Percentiles rank a stretch among this genome's conserved stretches.
Conservation (phyloP, 2,329 filamentous ascomycete genomes). For the Verticillium dahliae region DNA sequence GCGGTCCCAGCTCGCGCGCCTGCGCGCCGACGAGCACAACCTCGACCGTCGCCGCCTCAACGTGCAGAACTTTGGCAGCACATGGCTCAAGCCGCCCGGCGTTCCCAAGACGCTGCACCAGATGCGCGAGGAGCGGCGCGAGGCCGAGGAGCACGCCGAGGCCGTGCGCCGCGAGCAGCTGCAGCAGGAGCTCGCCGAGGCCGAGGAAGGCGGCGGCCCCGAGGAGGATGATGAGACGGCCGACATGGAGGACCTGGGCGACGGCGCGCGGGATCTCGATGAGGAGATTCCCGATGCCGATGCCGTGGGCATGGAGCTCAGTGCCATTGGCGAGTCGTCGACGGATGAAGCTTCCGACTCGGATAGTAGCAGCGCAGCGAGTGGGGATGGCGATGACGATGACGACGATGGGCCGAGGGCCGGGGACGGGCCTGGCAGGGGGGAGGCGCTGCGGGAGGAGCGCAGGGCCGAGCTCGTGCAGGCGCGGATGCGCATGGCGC, state of each 20-base stretch:
- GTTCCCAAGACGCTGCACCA: slow-evolving; percentile 85
- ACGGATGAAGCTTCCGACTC: slow-evolving; percentile 34
- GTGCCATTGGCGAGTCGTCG: slow-evolving; percentile 4
- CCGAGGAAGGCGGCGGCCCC: slow-evolving; percentile 30
- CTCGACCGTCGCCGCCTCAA: slow-evolving; percentile 72
- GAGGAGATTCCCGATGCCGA: slow-evolving; percentile 68
- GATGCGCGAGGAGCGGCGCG: slow-evolving; percentile 80
- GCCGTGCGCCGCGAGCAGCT: slow-evolving; percentile 64
- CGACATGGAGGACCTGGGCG: slow-evolving; percentile 45
- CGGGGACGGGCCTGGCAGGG: neutral
- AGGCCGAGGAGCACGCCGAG: slow-evolving; percentile 79
- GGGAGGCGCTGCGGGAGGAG: slow-evolving; percentile 32
- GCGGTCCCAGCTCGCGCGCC: slow-evolving; percentile 58
- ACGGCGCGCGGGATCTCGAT: slow-evolving; percentile 53
- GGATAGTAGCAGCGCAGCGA: slow-evolving; percentile 14
- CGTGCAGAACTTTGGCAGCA: slow-evolving; percentile 78
- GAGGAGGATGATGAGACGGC: slow-evolving; percentile 35
- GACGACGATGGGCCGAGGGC: slow-evolving; percentile 21
- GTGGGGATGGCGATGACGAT: slow-evolving; percentile 21
- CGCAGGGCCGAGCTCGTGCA: slow-evolving; percentile 42
- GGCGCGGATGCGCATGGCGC: slow-evolving; percentile 44
- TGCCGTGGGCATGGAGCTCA: slow-evolving; percentile 41
- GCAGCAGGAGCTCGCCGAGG: slow-evolving; percentile 68
- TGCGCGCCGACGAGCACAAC: slow-evolving; percentile 70
- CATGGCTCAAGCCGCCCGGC: slow-evolving; percentile 87